phyloP scores from a whole-genome alignment of 768 basidiomycete species.

The Lentinula sp. region DNA sequence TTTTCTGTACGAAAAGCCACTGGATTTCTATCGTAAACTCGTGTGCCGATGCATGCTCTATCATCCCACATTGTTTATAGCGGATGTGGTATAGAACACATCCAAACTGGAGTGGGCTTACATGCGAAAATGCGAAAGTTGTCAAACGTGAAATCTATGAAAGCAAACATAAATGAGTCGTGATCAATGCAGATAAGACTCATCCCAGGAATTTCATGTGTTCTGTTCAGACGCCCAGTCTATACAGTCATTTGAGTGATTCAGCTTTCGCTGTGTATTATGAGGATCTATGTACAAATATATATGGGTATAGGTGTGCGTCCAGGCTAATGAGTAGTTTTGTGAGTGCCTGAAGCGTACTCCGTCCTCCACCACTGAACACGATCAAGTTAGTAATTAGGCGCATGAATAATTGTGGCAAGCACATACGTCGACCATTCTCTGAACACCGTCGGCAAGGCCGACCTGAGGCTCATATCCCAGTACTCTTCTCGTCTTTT shows the following conservation, averaged over 20 bases:
- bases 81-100: too few relatives aligned
- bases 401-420: neutral
- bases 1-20: too few relatives aligned
- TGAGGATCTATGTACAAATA: neutral
- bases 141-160: too few relatives aligned
- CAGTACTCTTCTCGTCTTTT: constrained; percentile 84
- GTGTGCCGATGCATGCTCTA: too few relatives aligned
- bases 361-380: constrained; percentile 44
- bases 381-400: neutral
- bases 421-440: constrained; percentile 63
- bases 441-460: constrained; percentile 79
- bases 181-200: too few relatives aligned
- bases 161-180: too few relatives aligned
- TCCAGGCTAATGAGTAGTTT: constrained; percentile 22
- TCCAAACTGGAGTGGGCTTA: too few relatives aligned
- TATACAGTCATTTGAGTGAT: neutral
- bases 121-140: too few relatives aligned
- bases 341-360: constrained; percentile 31
- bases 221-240: too few relatives aligned
- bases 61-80: too few relatives aligned
- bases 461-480: constrained; percentile 93
- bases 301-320: neutral
- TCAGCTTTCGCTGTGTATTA: neutral
- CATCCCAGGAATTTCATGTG: too few relatives aligned
- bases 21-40: too few relatives aligned